Evolutionary conservation across 2,329 filamentous ascomycete genomes (phyloP).

Genomic region (Moelleriella libera): DNA sequence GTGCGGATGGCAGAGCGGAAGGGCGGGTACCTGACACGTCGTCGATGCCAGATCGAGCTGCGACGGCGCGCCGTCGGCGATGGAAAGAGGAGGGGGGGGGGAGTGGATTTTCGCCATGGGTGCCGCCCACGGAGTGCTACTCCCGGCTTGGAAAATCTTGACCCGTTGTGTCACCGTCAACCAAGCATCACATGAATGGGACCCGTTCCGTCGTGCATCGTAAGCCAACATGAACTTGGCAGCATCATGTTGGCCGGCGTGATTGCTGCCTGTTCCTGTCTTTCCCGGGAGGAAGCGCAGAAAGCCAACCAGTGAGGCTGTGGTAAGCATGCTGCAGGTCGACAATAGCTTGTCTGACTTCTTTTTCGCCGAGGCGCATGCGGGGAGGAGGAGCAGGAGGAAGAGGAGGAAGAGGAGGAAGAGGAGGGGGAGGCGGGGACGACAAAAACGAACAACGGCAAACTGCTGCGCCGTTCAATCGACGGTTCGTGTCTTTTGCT

Average conservation of each 20-base stretch:
- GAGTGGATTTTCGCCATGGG: neutral
- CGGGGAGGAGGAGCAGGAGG: too few relatives aligned
- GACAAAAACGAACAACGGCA: too few relatives aligned
- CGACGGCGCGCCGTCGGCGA: neutral
- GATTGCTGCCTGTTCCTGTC: neutral
- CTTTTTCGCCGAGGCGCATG: too few relatives aligned
- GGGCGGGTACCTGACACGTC: conserved; percentile 3
- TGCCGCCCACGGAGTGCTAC: neutral
- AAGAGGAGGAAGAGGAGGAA: too few relatives aligned
- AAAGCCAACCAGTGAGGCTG: too few relatives aligned
- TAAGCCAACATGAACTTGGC: neutral
- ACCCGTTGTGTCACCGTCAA: neutral
- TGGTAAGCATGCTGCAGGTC: too few relatives aligned
- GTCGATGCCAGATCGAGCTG: conserved; percentile 1
- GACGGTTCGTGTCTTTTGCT: too few relatives aligned
- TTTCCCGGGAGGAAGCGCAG: neutral
- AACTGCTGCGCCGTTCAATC: too few relatives aligned
- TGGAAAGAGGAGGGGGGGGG: neutral
- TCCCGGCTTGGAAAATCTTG: neutral
- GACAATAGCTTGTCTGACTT: too few relatives aligned
- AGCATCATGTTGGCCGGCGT: neutral
- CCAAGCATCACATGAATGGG: neutral
- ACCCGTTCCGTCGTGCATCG: neutral
- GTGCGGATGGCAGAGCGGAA: conserved; percentile 1
- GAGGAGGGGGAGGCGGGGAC: too few relatives aligned